These are phyloP conservation scores for Carpinus viminea DNA, from an alignment of 306 rosid genomes.

Conservation along the genomic window DNA sequence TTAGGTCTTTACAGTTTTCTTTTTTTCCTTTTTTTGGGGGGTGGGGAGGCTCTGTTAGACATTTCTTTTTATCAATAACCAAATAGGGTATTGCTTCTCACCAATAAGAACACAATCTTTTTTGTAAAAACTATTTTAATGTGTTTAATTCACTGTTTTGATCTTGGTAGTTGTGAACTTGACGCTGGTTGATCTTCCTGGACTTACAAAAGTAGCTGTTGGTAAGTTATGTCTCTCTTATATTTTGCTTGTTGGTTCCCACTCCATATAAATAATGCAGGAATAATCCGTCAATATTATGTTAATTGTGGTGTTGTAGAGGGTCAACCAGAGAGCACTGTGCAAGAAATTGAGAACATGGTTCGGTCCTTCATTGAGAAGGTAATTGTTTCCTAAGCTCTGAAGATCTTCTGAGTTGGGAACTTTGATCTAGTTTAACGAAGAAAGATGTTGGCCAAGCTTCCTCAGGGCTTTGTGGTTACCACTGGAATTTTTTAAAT, in stretches of 20 bases:
- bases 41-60: background rate
- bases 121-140: background rate
- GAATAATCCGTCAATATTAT: background rate
- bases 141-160: slow-evolving; percentile 19
- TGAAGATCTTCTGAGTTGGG: background rate
- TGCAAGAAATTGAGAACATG: slow-evolving; percentile 85
- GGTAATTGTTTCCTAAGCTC: slow-evolving; percentile 45
- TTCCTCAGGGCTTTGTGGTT: background rate
- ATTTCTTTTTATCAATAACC: background rate
- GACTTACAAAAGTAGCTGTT: slow-evolving; percentile 92
- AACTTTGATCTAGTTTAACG: background rate
- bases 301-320: slow-evolving; percentile 41
- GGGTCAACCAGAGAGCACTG: slow-evolving; percentile 91
- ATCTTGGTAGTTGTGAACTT: slow-evolving; percentile 85
- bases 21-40: too few relatives aligned
- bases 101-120: background rate
- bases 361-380: slow-evolving; percentile 90
- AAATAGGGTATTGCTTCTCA: background rate
- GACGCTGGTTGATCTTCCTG: slow-evolving; percentile 95
- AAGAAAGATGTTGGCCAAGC: background rate
- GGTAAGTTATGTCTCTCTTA: slow-evolving; percentile 51
- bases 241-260: slow-evolving; percentile 3
- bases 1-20: background rate
- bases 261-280: background rate
- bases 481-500: background rate